phyloP scores from a whole-genome alignment of 176 grass and related monocot species.

The Eleusine coracana region DNA sequence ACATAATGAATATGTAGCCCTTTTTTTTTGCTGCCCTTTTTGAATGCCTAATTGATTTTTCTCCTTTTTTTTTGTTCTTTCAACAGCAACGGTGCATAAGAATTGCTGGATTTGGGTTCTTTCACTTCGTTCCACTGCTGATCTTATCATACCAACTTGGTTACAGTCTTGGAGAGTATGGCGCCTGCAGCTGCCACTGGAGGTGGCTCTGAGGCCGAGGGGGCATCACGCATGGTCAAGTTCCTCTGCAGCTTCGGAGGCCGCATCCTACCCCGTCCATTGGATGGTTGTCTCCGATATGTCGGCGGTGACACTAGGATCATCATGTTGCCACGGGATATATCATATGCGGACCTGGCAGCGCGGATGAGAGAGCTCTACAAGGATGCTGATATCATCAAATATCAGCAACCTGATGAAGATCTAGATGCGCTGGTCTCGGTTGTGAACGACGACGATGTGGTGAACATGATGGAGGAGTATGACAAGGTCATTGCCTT shows the following conservation, averaged over 20 bases:
- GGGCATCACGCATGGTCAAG: constrained; percentile 66
- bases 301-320: constrained; percentile 89
- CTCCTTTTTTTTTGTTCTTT: neutral
- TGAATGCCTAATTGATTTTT: neutral
- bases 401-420: constrained; percentile 97
- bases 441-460: constrained; percentile 90
- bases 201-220: constrained; percentile 34
- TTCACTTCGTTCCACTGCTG: neutral
- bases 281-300: constrained; percentile 77
- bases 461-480: constrained; percentile 99
- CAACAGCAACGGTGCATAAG: constrained; percentile 28
- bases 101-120: constrained; percentile 12
- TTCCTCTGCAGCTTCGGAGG: constrained; percentile 95
- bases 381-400: constrained; percentile 73
- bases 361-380: constrained; percentile 73
- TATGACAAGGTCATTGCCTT: constrained; percentile 83
- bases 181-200: constrained; percentile 2
- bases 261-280: constrained; percentile 80
- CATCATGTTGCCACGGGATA: constrained; percentile 54
- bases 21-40: neutral
- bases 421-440: constrained; percentile 92
- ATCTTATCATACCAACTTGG: constrained; percentile 28
- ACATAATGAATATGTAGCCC: neutral
- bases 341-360: constrained; percentile 59
- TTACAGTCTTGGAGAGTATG: constrained; percentile 26